Percentiles rank a stretch among this genome's conserved stretches.
Conservation (phyloP, 169 alveolate species). For the Cytauxzoon felis region DNA sequence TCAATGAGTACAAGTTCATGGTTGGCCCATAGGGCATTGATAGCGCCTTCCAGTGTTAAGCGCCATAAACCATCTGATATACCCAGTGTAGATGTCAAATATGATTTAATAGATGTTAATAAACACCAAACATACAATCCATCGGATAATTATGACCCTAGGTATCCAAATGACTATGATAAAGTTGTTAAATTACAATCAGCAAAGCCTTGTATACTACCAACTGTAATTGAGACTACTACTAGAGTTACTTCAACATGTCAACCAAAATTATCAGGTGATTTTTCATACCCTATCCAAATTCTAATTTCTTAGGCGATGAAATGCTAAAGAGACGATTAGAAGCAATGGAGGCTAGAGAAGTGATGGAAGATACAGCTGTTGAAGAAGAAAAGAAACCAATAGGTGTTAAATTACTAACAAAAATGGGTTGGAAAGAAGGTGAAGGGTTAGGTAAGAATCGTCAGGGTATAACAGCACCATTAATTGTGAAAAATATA, state of each 20-base stretch:
- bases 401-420: constrained; percentile 82
- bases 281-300: neutral
- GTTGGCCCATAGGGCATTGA: constrained; percentile 19
- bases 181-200: constrained; percentile 7
- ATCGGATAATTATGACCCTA: constrained; percentile 54
- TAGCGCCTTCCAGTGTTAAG: constrained; percentile 16
- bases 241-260: neutral
- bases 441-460: constrained; percentile 84
- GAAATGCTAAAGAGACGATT: constrained; percentile 23
- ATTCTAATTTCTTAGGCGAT: constrained; percentile 8
- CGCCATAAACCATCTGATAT: constrained; percentile 3
- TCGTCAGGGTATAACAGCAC: constrained; percentile 82
- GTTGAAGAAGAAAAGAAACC: constrained; percentile 61
- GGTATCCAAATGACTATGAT: constrained; percentile 55
- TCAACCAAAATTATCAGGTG: constrained; percentile 16
- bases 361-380: constrained; percentile 1
- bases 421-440: constrained; percentile 86
- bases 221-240: neutral
- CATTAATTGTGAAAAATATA: constrained; percentile 75
- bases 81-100: neutral
- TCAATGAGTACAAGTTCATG: constrained; percentile 20
- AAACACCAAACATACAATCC: constrained; percentile 27
- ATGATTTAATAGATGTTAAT: neutral
- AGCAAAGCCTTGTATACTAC: neutral
- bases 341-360: constrained; percentile 22